Evolutionary conservation across 345 rosid species (phyloP).

Genomic region (Eucalyptus polybractea): DNA sequence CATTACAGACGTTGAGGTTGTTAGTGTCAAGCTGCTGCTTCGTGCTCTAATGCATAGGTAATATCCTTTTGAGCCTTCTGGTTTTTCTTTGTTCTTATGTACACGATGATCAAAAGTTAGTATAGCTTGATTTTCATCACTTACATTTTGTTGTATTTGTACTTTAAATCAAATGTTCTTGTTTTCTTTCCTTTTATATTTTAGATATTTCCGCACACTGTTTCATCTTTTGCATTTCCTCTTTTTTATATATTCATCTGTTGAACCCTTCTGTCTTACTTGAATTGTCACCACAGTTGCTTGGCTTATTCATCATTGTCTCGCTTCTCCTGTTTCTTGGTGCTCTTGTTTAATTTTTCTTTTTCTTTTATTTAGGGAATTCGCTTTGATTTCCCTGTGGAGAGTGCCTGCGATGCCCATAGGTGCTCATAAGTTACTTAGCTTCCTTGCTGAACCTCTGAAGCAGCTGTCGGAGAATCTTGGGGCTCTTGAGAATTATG

Average conservation of each 20-base stretch:
- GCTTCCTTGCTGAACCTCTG: slow-evolving; percentile 96
- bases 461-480: slow-evolving; percentile 82
- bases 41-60: slow-evolving; percentile 90
- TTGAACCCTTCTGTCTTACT: not conserved
- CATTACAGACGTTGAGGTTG: slow-evolving; percentile 47
- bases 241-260: not conserved
- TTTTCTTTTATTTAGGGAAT: slow-evolving; percentile 63
- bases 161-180: not conserved
- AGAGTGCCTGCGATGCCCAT: slow-evolving; percentile 94
- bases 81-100: not conserved
- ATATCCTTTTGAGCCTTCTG: not conserved
- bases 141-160: not conserved
- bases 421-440: slow-evolving; percentile 84
- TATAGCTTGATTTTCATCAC: not conserved
- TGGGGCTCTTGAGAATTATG: slow-evolving; percentile 36
- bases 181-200: not conserved
- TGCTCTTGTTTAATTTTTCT: not conserved
- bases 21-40: slow-evolving; percentile 60
- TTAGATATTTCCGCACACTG: not conserved
- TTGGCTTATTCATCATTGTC: not conserved
- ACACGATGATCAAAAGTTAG: not conserved
- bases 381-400: slow-evolving; percentile 96
- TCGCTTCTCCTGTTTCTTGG: not conserved
- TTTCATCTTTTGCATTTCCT: not conserved
- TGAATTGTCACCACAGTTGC: not conserved